Percentiles rank a stretch among this genome's conserved stretches.
Conservation (phyloP, 257 asterid genomes). For the Gynochthodes officinalis region DNA sequence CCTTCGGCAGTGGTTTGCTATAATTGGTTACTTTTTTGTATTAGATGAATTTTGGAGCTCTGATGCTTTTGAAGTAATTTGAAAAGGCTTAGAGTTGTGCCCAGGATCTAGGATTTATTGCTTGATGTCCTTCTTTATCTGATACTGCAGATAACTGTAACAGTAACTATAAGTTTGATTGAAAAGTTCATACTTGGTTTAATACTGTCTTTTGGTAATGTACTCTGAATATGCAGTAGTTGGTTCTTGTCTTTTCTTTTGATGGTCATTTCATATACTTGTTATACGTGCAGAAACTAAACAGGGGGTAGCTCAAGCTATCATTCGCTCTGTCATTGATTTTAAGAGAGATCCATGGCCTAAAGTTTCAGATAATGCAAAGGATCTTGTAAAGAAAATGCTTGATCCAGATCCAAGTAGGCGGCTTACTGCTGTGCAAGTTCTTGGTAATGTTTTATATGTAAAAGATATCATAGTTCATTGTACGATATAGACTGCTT, state of each 20-base stretch:
- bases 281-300: slow-evolving; percentile 54
- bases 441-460: slow-evolving; percentile 44
- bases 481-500: not conserved
- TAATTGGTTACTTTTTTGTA: not conserved
- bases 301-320: slow-evolving; percentile 90
- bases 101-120: not conserved
- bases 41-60: not conserved
- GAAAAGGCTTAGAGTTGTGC: slow-evolving; percentile 1
- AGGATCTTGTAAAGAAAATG: slow-evolving; percentile 84
- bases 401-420: slow-evolving; percentile 59
- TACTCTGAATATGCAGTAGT: not conserved
- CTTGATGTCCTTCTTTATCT: slow-evolving; percentile 1
- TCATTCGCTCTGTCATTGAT: slow-evolving; percentile 64
- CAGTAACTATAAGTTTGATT: not conserved
- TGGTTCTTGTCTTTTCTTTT: not conserved
- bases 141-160: not conserved
- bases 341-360: slow-evolving; percentile 87
- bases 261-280: not conserved
- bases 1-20: not conserved
- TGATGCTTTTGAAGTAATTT: not conserved
- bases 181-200: not conserved
- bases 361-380: slow-evolving; percentile 64
- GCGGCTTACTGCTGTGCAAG: slow-evolving; percentile 65
- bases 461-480: not conserved
- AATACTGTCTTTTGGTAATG: not conserved